Conservation (phyloP, 805 yeast species). For the Saccharomycopsis sp. region DNA sequence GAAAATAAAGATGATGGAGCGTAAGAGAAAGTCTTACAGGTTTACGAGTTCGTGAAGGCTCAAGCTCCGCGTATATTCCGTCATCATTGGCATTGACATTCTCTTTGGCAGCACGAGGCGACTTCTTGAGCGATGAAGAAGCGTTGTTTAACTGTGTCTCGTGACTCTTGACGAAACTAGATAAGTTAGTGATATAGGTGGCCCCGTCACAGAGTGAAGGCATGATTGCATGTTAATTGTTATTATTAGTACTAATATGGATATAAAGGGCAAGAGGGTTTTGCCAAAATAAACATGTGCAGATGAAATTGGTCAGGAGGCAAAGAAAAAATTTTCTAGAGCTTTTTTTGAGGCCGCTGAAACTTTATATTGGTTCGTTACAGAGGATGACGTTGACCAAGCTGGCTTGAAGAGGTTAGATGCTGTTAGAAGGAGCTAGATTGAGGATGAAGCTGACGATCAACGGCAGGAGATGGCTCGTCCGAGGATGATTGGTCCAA, state of each 20-base stretch:
- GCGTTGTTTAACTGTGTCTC: conserved; percentile 58
- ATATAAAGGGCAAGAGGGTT: neutral
- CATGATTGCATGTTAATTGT: neutral
- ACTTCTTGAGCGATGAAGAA: conserved; percentile 44
- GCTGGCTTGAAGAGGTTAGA: too few species aligned
- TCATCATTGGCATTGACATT: conserved; percentile 5
- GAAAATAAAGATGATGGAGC: conserved; percentile 56
- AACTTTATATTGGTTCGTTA: neutral
- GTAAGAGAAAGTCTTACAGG: conserved; percentile 54
- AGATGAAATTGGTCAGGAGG: neutral
- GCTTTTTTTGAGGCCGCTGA: neutral
- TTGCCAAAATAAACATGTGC: neutral
- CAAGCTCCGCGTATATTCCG: conserved; percentile 10
- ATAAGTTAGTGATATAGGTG: conserved; percentile 46
- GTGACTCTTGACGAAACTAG: conserved; percentile 47
- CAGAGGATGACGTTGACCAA: too few species aligned
- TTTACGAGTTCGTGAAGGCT: conserved; percentile 28
- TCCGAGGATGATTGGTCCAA: too few species aligned
- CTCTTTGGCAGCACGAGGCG: conserved; percentile 16
- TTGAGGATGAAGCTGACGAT: too few species aligned
- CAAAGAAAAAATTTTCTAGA: neutral
- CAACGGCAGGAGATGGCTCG: too few species aligned
- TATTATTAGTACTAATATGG: neutral
- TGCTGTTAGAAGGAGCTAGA: too few species aligned
- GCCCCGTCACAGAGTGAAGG: conserved; percentile 42